Conservation (phyloP, 2,329 filamentous ascomycete genomes). For the Fusarium coicis region DNA sequence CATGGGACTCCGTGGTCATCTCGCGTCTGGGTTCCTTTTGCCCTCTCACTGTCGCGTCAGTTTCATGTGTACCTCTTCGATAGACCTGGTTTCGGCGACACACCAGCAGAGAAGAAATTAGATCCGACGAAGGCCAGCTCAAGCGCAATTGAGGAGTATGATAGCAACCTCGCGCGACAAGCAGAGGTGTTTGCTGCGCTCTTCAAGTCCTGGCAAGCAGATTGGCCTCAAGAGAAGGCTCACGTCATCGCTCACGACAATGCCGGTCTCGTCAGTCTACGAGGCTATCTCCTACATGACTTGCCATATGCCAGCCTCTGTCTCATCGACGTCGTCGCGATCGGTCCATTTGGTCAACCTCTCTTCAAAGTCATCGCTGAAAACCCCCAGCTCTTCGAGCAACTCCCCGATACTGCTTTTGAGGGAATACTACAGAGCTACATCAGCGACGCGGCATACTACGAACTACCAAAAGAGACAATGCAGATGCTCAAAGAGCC, state of each 20-base stretch:
- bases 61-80: constrained; percentile 58
- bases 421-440: constrained; percentile 55
- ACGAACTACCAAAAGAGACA: constrained; percentile 44
- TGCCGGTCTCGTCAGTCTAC: constrained; percentile 54
- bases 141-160: constrained; percentile 36
- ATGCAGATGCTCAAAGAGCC: constrained; percentile 51
- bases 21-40: constrained; percentile 51
- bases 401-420: constrained; percentile 47
- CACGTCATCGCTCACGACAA: constrained; percentile 59
- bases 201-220: constrained; percentile 47
- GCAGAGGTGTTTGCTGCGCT: constrained; percentile 52
- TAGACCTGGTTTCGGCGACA: constrained; percentile 56
- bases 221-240: constrained; percentile 42
- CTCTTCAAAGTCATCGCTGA: constrained; percentile 55
- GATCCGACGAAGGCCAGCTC: constrained; percentile 2
- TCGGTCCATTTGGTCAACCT: constrained; percentile 55
- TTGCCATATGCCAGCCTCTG: constrained; percentile 53
- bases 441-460: constrained; percentile 51
- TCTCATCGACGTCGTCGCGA: constrained; percentile 55
- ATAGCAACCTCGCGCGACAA: constrained; percentile 53
- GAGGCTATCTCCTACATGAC: constrained; percentile 51
- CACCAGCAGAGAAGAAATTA: constrained; percentile 43
- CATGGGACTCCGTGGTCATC: constrained; percentile 62
- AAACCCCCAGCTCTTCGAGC: constrained; percentile 50
- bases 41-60: constrained; percentile 47